A percentile compares a stretch with the other conserved stretches of the same genome.
These are phyloP conservation scores for Breviolum minutum DNA, from an alignment of 73 alveolate species.

Conservation along the genomic window DNA sequence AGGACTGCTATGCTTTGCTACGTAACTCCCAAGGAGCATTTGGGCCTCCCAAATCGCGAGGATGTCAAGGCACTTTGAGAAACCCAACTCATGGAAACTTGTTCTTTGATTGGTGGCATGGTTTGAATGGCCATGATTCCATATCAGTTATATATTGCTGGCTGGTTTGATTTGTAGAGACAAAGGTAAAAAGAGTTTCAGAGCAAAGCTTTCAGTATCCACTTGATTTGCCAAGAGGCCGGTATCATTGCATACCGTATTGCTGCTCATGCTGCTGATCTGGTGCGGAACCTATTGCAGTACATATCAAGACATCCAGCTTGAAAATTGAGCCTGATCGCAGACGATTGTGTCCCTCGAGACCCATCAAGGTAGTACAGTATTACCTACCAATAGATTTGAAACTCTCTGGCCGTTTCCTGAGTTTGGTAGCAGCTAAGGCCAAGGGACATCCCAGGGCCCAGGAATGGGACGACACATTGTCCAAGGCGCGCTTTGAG, in stretches of 20 bases:
- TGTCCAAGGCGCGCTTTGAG: slow-evolving; percentile 89
- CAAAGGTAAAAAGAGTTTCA: background rate
- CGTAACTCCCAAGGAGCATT: slow-evolving; percentile 91
- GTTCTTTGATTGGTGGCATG: background rate
- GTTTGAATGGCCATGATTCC: background rate
- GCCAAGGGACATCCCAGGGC: slow-evolving; percentile 84
- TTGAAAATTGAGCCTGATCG: no score
- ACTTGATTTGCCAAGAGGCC: background rate
- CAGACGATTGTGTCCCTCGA: background rate
- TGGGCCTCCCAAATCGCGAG: slow-evolving; percentile 89
- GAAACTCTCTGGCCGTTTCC: background rate
- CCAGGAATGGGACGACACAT: slow-evolving; percentile 85
- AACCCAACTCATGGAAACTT: background rate
- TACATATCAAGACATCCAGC: no score
- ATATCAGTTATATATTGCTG: background rate
- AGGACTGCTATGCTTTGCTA: slow-evolving; percentile 95
- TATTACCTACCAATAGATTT: background rate
- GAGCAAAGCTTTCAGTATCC: background rate
- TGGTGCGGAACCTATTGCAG: background rate
- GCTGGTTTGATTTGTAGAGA: background rate
- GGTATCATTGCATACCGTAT: slow-evolving; percentile 78
- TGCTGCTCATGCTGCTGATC: slow-evolving; percentile 83
- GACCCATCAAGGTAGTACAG: background rate
- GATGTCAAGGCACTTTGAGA: slow-evolving; percentile 54
- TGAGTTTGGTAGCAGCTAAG: background rate